Base-by-base conservation (phyloP, 2,329 filamentous ascomycete species). In the Bipolaris sorokiniana region DNA sequence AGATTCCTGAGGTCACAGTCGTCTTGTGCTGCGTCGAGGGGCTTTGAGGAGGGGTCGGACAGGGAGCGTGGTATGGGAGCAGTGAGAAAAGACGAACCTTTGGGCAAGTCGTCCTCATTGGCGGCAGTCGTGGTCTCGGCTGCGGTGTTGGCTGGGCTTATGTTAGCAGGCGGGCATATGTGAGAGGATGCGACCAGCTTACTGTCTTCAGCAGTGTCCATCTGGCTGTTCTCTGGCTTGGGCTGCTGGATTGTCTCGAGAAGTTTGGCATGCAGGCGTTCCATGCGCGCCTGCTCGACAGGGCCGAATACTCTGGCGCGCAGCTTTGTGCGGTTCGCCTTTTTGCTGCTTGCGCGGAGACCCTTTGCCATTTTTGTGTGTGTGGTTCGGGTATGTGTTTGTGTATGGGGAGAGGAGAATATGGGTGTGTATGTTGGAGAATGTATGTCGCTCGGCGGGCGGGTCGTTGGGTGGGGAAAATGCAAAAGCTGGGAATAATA, bases 241-340 rank as follows among this genome's bases (percentile, higher is more conserved):
- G 91, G 88, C 72, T 92, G 88, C 55, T 88, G 83, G 45, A 90
- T 90, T 67, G 96, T 77, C 75, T 93, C 92, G 71, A 93, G 83
- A 58, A 97, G 83, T 79, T 95, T 97, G 59, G 90, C 90, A 37
- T 91, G 92, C 34, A 97, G 86, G 65, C 94, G 88, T 77, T 93
- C 89, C 51, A 88, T 89, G 67, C 94, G 86, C 44, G 90, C 92
- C 68, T 84, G 81, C 76, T 94, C 91, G 53, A 88, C 87, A 15
- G 94, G 94, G 1, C 89, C 91, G 78, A 96, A 97, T 64, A 97
- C 89, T 64, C 86, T 87, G 64, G 86, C 82, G 77, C 93, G 93
- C 64, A 97, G 84, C 69, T 86, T 88, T 67, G 86, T 84, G 80
- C 92, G 92, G 82, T 97, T 97, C 71, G 84, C 83, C 82, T 97